A percentile compares a stretch with the other conserved stretches of the same genome.
Conservation (phyloP, 2,329 filamentous ascomycete genomes). For the Lasiodiplodia citricola region DNA sequence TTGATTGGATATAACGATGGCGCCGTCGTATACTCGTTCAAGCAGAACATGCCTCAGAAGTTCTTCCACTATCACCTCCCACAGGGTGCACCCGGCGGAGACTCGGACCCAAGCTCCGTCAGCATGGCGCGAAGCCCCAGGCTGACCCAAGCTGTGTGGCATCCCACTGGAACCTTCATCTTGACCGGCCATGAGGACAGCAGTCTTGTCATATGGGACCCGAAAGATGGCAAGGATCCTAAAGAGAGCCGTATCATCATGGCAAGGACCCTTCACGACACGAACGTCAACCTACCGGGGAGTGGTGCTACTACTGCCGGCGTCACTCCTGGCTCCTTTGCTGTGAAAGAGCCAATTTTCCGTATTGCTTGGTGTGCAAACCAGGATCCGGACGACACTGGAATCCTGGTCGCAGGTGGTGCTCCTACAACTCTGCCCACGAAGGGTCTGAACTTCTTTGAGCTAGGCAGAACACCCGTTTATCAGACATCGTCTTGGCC, state of each 20-base stretch:
- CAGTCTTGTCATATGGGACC: constrained; percentile 92
- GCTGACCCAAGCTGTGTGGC: constrained; percentile 86
- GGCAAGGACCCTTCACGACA: constrained; percentile 79
- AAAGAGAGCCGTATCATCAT: constrained; percentile 85
- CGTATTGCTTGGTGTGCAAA: constrained; percentile 93
- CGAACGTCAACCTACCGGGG: constrained; percentile 72
- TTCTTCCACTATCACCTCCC: constrained; percentile 86
- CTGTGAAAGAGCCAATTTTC: constrained; percentile 74
- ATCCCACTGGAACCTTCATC: constrained; percentile 90
- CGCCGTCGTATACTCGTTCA: constrained; percentile 91
- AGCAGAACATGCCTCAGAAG: constrained; percentile 78
- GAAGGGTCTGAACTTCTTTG: constrained; percentile 85
- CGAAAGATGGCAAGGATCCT: constrained; percentile 77
- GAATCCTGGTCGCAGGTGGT: constrained; percentile 83
- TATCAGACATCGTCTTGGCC: constrained; percentile 95
- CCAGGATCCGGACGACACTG: constrained; percentile 90
- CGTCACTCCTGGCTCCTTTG: constrained; percentile 57
- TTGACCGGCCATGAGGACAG: constrained; percentile 88
- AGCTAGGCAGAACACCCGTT: constrained; percentile 84
- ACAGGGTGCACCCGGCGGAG: constrained; percentile 79
- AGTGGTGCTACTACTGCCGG: constrained; percentile 49
- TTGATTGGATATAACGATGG: constrained; percentile 90
- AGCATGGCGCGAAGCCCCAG: constrained; percentile 71
- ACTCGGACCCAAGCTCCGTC: constrained; percentile 66
- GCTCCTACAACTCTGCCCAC: constrained; percentile 68